Base-by-base conservation (phyloP, 2,329 filamentous ascomycete genomes). In the Rutstroemia sp. region DNA sequence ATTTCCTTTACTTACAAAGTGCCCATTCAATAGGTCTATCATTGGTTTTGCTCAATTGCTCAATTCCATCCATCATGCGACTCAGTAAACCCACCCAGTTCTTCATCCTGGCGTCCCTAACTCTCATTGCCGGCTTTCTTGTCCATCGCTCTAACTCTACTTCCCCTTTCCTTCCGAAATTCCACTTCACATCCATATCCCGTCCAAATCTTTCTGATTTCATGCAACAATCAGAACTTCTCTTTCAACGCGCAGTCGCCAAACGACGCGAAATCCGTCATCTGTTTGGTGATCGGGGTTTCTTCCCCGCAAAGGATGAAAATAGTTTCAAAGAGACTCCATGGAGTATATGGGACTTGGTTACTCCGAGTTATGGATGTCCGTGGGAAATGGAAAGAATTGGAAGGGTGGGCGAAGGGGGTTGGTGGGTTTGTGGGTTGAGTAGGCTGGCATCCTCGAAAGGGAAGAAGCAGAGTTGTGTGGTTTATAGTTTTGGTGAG, bases 371-470 rank as follows among this genome's bases (percentile, higher is more conserved):
- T 4, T 75, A 71, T 61, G 68, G 66, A 47, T 75, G 73, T 60
- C 73, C 73, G 2, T 68, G 72, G 57, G 72, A 73, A 39, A 66
- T 74, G 27, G 69, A 73, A 57, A 68, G 73, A 10, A 62, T 75
- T 8, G 73, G 73, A 7, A 61, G 67, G 5, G 58, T 72, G 8
- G 72, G 73, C 23, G 72, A 74, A 48, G 73, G 73, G 19, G 73
- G 73, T 30, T 75, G 74, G 60, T 73, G 71, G 69, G 68, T 74
- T 21, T 75, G 72, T 62, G 73, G 72, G 44, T 71, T 74, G 67
- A 69, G 67, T 14, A 62, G 64, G 30, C 72, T 70, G 58, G 68
- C 69, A 60, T n/a, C 16, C 19, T 19, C n/a, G 14, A 42, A 19
- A 5, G 59, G 63, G n/a, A 60, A 62, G n/a, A 21, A 23, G 36